These are phyloP conservation scores for Solanum hybrid DNA, from an alignment of 305 asterid genomes.

Conservation along the genomic window DNA sequence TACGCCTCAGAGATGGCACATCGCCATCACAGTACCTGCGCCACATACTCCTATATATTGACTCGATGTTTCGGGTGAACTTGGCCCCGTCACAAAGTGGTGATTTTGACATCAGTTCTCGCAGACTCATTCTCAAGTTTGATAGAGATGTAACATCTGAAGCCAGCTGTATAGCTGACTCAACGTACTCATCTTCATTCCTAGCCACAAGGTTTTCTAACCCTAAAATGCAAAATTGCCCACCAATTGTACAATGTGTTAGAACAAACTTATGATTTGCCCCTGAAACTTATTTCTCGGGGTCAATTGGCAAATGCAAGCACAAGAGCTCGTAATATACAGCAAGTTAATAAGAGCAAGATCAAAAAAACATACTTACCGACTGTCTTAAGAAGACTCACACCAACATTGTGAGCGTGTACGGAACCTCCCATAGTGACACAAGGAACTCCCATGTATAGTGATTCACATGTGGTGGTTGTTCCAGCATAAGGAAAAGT, in stretches of 20 bases:
- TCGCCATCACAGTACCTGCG: conserved; percentile 69
- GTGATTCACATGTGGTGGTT: conserved; percentile 96
- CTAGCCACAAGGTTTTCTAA: conserved; percentile 62
- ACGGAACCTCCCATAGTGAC: conserved; percentile 94
- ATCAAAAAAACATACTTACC: conserved; percentile 38
- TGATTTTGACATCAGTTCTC: conserved; percentile 79
- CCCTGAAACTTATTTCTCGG: background rate
- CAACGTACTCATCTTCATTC: conserved; percentile 86
- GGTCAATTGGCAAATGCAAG: background rate
- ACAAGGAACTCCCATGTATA: conserved; percentile 98
- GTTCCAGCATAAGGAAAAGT: conserved; percentile 99
- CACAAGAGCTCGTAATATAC: background rate
- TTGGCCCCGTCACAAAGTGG: conserved; percentile 78
- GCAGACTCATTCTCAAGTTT: conserved; percentile 58
- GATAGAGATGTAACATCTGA: conserved; percentile 67
- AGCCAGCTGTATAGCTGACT: conserved; percentile 60
- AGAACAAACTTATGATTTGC: background rate
- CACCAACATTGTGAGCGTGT: conserved; percentile 98
- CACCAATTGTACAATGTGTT: background rate
- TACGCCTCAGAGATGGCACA: conserved; percentile 65
- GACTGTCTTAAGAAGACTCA: conserved; percentile 72
- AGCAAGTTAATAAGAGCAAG: background rate
- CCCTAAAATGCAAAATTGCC: conserved; percentile 38
- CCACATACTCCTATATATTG: conserved; percentile 76
- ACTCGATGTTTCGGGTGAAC: conserved; percentile 59